Base-by-base conservation (phyloP, 225 moss, liverwort and hornwort species). In the Asterella californica region DNA sequence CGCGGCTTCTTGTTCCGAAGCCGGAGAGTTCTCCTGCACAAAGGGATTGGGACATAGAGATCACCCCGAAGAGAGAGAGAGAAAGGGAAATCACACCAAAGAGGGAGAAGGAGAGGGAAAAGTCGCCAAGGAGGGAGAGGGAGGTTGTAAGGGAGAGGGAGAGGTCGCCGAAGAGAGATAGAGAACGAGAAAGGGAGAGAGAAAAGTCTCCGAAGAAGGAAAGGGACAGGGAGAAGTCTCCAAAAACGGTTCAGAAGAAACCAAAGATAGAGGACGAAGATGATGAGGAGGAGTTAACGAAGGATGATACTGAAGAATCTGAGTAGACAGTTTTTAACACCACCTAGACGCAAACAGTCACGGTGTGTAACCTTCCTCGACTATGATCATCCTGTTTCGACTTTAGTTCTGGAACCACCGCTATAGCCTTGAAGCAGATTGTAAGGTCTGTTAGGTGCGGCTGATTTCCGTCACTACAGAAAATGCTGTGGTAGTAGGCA, bases 101-200 rank as follows among this genome's bases (percentile, higher is more conserved):
- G 72, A 78, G 67, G 38, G 78, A 78, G 30, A 48, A 34, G 48
- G 80, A 81, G 32, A 63, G 74, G 67, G 79, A 79, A 49, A 79
- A 61, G 34, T 70, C 70, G 10, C 70, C 70, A 4, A 70, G 42
- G 33, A 54, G 54, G 57, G 54, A 71, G 70, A 71, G 55, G 22
- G 77, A 78, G 47, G 49, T 47, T 47, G 5, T 49, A 64, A 38
- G 62, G 42, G 77, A 78, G 37, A 79, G 63, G 61, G 77, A 77
- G 47, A 77, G 33, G 54, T 70, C 70, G 12, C 68, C 79, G 29
- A 70, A 69, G 49, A 79, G 49, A 61, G 77, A 77, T 22, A 77
- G 46, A 34, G 77, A 42, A 77, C 47, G 72, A 54, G 57, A 61
- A 18, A 74, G 70, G 75, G 83, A 79, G 74, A 47, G 36, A 76